A percentile compares a stretch with the other conserved stretches of the same genome.
Conservation (phyloP, 2,329 filamentous ascomycete genomes). For the Plenodomus tracheiphilus region DNA sequence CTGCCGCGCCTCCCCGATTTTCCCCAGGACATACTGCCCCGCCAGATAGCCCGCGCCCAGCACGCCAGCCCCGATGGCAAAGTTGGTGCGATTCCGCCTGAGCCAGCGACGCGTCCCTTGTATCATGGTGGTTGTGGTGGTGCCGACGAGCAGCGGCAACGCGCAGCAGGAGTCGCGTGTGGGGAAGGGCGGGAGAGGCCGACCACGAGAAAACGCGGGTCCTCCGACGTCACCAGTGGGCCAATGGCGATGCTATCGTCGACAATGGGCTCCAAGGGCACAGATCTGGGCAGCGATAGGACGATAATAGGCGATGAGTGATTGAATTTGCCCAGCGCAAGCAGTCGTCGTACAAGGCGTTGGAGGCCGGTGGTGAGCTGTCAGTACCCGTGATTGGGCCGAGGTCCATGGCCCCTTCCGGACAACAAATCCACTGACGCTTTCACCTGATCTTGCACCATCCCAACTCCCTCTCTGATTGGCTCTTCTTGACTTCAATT, state of each 20-base stretch:
- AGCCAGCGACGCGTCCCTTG: conserved; percentile 85
- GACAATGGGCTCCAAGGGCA: neutral
- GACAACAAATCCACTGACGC: conserved; percentile 9
- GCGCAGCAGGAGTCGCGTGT: conserved; percentile 20
- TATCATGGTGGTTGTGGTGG: conserved; percentile 55
- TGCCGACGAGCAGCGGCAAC: conserved; percentile 1
- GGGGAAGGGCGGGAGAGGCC: conserved; percentile 3
- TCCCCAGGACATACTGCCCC: conserved; percentile 87
- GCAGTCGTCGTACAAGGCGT: neutral
- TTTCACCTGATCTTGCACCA: neutral
- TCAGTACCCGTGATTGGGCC: conserved; percentile 14
- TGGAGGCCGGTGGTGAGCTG: conserved; percentile 13
- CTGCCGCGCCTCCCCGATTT: conserved; percentile 90
- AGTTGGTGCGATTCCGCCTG: conserved; percentile 83
- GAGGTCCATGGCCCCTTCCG: conserved; percentile 20
- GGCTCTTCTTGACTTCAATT: neutral
- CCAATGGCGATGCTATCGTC: neutral
- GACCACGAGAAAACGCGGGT: conserved; percentile 3
- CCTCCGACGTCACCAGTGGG: conserved; percentile 11
- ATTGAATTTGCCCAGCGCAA: neutral
- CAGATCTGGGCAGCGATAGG: neutral
- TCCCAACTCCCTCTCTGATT: neutral
- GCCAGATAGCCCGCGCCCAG: conserved; percentile 89
- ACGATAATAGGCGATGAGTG: neutral
- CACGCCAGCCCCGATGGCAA: conserved; percentile 85